phyloP scores from a whole-genome alignment of 352 stramenopile genomes.

The Phytopythium vexans region DNA sequence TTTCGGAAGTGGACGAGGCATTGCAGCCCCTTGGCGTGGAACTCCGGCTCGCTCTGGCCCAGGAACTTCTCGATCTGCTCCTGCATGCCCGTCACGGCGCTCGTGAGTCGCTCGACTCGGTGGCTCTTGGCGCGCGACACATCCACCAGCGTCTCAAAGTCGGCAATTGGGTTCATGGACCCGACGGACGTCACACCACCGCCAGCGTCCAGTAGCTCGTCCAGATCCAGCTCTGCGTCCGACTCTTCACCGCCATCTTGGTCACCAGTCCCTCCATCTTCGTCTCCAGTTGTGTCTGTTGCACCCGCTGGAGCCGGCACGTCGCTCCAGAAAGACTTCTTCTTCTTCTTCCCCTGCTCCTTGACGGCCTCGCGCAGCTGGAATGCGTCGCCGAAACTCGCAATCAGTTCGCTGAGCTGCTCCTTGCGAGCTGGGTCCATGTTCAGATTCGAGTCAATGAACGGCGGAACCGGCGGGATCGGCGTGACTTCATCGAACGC shows the following conservation, averaged over 20 bases:
- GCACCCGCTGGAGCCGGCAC: conserved; percentile 40
- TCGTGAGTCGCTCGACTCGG: conserved; percentile 28
- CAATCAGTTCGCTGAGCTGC: conserved; percentile 54
- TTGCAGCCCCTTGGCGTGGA: conserved; percentile 66
- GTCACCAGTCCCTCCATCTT: conserved; percentile 16
- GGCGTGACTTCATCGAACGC: conserved; percentile 47
- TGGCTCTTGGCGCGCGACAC: conserved; percentile 37
- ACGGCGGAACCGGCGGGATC: conserved; percentile 46
- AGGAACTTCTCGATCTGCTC: conserved; percentile 65
- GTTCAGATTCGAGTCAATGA: conserved; percentile 57
- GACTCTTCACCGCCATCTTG: conserved; percentile 27
- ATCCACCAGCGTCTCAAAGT: conserved; percentile 75
- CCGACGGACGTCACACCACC: conserved; percentile 59
- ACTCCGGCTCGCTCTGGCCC: conserved; percentile 34
- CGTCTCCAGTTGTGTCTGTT: conserved; percentile 25
- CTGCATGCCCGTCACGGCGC: conserved; percentile 68
- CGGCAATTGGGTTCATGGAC: conserved; percentile 81
- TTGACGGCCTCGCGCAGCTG: conserved; percentile 75
- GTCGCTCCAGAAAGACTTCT: conserved; percentile 82
- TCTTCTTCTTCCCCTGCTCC: conserved; percentile 59
- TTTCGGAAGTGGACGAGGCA: conserved; percentile 70
- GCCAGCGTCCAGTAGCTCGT: conserved; percentile 65
- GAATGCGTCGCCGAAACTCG: conserved; percentile 71
- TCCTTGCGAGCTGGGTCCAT: conserved; percentile 48
- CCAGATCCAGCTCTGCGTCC: conserved; percentile 64